Evolutionary conservation across 1,139 yeast species (phyloP).

Genomic region (Yamadazyma epiphylla): DNA sequence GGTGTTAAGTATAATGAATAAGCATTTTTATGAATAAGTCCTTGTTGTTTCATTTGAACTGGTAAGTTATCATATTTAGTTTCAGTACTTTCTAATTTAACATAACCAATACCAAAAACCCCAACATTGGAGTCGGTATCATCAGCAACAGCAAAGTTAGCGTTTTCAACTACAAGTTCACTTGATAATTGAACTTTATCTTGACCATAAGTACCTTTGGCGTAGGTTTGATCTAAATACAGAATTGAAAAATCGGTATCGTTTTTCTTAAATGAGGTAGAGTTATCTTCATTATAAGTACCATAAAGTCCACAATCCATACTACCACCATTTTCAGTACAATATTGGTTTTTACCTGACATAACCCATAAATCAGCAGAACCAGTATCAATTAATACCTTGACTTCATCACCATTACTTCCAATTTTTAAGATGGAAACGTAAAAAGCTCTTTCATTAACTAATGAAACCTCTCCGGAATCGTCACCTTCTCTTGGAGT

Average conservation of each 20-base stretch:
- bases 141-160: constrained; percentile 55
- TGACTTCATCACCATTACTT: constrained; percentile 47
- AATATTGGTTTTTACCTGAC: constrained; percentile 19
- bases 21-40: constrained; percentile 43
- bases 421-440: constrained; percentile 48
- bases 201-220: constrained; percentile 51
- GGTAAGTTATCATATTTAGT: constrained; percentile 31
- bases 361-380: constrained; percentile 66
- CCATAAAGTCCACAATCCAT: constrained; percentile 41
- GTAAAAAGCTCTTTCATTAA: constrained; percentile 23
- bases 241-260: constrained; percentile 31
- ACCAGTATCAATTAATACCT: constrained; percentile 62
- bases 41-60: constrained; percentile 45
- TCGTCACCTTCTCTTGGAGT: constrained; percentile 8
- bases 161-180: constrained; percentile 30
- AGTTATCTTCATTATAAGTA: constrained; percentile 43
- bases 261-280: constrained; percentile 45
- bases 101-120: constrained; percentile 58
- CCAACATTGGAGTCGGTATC: constrained; percentile 50
- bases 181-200: constrained; percentile 39
- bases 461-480: constrained; percentile 8
- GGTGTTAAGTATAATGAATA: constrained; percentile 54
- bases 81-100: constrained; percentile 15
- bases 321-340: constrained; percentile 14
- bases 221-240: constrained; percentile 30